Evolutionary conservation across 805 yeast genomes (phyloP).

Genomic region (Myxozyma geophila): DNA sequence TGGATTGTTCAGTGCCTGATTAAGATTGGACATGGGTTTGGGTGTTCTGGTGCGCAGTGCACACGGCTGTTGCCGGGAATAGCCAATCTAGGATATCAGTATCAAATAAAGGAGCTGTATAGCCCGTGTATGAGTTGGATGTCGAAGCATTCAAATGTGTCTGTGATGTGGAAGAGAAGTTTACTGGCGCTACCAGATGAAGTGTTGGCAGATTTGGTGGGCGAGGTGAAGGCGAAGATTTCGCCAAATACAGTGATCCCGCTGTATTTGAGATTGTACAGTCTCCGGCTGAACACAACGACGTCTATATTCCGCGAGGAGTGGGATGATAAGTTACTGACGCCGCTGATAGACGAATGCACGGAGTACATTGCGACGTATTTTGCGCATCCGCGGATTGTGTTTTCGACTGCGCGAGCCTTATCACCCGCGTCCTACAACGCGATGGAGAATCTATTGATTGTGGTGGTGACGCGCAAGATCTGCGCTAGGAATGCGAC

Average conservation of each 20-base stretch:
- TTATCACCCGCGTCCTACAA: constrained; percentile 18
- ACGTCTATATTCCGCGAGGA: constrained; percentile 30
- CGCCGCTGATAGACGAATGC: constrained; percentile 28
- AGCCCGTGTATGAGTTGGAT: constrained; percentile 32
- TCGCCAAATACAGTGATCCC: constrained; percentile 24
- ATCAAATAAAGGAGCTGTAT: constrained; percentile 24
- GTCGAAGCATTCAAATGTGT: constrained; percentile 26
- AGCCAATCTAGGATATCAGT: constrained; percentile 31
- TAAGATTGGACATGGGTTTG: constrained; percentile 29
- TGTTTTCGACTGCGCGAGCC: constrained; percentile 29
- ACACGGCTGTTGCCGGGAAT: constrained; percentile 26
- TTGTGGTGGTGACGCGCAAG: constrained; percentile 11
- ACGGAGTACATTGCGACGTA: constrained; percentile 12
- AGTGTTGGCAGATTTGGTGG: constrained; percentile 23
- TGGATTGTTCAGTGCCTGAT: constrained; percentile 29
- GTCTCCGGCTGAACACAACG: constrained; percentile 22
- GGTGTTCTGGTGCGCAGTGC: constrained; percentile 33
- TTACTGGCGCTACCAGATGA: constrained; percentile 27
- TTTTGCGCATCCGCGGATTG: constrained; percentile 33
- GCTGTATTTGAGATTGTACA: constrained; percentile 27
- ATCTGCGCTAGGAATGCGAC: constrained; percentile 22
- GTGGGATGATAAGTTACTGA: constrained; percentile 26
- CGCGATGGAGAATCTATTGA: constrained; percentile 29
- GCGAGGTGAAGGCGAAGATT: constrained; percentile 24
- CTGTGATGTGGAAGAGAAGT: constrained; percentile 31